Conservation (phyloP, 148 eudicot genomes). For the Camellia lanceoleosa region DNA sequence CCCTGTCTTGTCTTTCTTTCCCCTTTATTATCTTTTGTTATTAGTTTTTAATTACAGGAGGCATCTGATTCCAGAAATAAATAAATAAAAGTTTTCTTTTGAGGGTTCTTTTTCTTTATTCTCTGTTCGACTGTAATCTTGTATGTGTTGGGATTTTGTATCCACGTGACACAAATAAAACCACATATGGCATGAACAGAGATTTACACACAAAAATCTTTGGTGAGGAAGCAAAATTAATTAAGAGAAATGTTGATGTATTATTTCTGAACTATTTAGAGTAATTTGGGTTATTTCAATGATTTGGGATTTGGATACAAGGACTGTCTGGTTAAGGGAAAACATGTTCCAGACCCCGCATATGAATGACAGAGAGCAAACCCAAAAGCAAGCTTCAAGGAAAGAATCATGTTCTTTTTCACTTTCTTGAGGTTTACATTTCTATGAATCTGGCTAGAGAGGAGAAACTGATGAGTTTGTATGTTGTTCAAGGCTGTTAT, state of each 20-base stretch:
- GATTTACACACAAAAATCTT: not conserved
- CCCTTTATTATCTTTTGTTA: not conserved
- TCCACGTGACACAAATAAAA: not conserved
- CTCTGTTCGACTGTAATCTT: not conserved
- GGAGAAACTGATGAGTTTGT: not conserved
- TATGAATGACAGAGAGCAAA: not conserved
- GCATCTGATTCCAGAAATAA: conserved; percentile 10
- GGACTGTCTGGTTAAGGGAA: not conserved
- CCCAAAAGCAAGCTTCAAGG: not conserved
- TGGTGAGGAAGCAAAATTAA: not conserved
- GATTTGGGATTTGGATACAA: not conserved
- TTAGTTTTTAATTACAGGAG: not conserved
- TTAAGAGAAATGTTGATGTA: not conserved
- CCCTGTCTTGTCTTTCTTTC: not conserved
- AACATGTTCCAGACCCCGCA: not conserved
- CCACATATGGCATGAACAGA: not conserved
- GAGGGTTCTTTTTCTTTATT: conserved; percentile 8
- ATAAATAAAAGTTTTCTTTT: not conserved
- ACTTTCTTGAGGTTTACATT: not conserved
- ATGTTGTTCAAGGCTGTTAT: not conserved
- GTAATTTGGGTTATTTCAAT: not conserved
- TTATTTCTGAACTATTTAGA: not conserved
- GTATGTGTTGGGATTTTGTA: not conserved
- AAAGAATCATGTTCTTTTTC: not conserved
- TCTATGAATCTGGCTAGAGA: not conserved